Conservation (phyloP, 2,329 filamentous ascomycete species). For the Ambrosiella cleistominuta region DNA sequence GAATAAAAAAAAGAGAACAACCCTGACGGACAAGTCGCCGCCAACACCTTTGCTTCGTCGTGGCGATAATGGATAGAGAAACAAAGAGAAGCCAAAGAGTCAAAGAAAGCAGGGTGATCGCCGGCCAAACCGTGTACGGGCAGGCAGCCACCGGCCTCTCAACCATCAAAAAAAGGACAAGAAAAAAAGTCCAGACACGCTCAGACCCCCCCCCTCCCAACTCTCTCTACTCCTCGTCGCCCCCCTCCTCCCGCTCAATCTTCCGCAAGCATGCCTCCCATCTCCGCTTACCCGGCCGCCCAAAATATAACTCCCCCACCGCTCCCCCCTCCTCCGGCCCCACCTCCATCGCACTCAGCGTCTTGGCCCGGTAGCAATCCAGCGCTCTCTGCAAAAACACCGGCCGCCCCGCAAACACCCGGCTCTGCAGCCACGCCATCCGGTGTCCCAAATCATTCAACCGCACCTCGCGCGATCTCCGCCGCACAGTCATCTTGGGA, state of each 20-base stretch:
- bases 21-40: no score
- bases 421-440: slow-evolving; percentile 92
- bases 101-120: no score
- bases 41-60: no score
- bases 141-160: no score
- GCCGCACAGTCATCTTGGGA: slow-evolving; percentile 51
- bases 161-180: not conserved
- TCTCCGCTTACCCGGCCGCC: slow-evolving; percentile 64
- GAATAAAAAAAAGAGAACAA: no score
- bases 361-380: slow-evolving; percentile 88
- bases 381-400: slow-evolving; percentile 86
- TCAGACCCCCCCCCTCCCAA: not conserved
- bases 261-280: slow-evolving; percentile 43
- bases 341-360: slow-evolving; percentile 62
- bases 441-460: slow-evolving; percentile 86
- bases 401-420: slow-evolving; percentile 72
- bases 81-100: no score
- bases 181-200: not conserved
- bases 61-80: no score
- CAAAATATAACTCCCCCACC: slow-evolving; percentile 75
- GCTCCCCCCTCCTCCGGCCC: slow-evolving; percentile 23
- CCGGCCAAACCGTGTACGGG: no score
- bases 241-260: slow-evolving; percentile 17
- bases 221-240: not conserved
- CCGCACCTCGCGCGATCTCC: slow-evolving; percentile 66